Base-by-base conservation (phyloP, 169 alveolate genomes). In the Plasmodium relictum region DNA sequence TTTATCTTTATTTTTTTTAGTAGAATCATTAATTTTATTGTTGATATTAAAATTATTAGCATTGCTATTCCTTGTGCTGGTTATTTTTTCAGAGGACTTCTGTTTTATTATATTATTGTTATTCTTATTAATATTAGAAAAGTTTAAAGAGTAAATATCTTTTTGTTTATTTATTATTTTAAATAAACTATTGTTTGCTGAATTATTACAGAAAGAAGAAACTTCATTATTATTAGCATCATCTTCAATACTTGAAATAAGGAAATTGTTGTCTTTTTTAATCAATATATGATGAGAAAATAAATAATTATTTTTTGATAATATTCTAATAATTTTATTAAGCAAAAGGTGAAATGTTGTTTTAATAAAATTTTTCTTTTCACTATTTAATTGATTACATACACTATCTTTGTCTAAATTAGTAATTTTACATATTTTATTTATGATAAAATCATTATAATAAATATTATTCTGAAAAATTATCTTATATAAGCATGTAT, bases 291-390 rank as follows among this genome's bases (percentile, higher is more conserved):
- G 22, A 14, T 52, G 78, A 9, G 89, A 65, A 26, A 54, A 65
- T 18, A 78, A 48, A 14, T 52, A 50, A 18, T 8, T 52, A 48
- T 63, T 16, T 6, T 42, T 50, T 68, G 80, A 44, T 48, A 78
- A n/a, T 22, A 63, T 65, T 45, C 76, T 52, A 52, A 65, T 66
- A n/a, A 54, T 63, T 65, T 78, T 78, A 52, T 78, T 78, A 20
- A 78, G 18, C 42, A 78, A 65, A 65, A 78, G 89, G 48, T 78
- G 45, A 50, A 44, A 78, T 44, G 78, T 39, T 14, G 89, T 78
- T 78, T 78, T 54, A 22, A 78, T 7, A 12, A 39, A 78, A 37
- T 78, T 78, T 48, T 63, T 48, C 6, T 69, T 44, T 56, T 78
- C 39, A 63, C 48, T 69, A 18, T 42, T 50, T 62, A 78, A 39